These are phyloP conservation scores for Cystodermella granulosa DNA, from an alignment of 1,284 basidiomycete species.

Conservation along the genomic window DNA sequence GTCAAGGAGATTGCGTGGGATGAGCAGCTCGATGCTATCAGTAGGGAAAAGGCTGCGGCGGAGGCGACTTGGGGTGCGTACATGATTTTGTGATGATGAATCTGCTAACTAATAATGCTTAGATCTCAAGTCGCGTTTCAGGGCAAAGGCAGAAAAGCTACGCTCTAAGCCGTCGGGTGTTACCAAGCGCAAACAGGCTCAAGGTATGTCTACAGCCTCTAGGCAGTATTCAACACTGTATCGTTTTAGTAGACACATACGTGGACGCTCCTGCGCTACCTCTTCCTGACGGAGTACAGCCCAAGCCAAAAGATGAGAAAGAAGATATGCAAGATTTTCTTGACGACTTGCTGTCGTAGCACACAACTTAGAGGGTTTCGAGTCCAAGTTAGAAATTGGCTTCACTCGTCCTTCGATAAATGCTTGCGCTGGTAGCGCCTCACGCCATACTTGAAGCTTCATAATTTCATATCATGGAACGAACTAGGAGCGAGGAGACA, in stretches of 20 bases:
- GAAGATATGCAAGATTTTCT: conserved; percentile 68
- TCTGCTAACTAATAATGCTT: conserved; percentile 2
- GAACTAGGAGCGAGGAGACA: no score
- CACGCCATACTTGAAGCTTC: no score
- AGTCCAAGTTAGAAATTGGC: no score
- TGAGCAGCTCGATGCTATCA: conserved; percentile 56
- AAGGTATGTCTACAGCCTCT: neutral
- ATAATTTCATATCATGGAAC: no score
- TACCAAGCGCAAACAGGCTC: conserved; percentile 31
- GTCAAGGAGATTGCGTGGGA: conserved; percentile 64
- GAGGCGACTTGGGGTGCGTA: conserved; percentile 65
- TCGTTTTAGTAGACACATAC: conserved; percentile 27
- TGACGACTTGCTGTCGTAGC: conserved; percentile 53
- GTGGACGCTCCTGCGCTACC: conserved; percentile 59
- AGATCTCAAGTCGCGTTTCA: conserved; percentile 68
- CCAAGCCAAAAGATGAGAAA: conserved; percentile 45
- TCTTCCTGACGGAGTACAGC: conserved; percentile 23
- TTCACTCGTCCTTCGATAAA: no score
- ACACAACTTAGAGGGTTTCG: neutral
- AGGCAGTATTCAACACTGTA: neutral
- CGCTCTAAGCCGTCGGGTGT: conserved; percentile 33
- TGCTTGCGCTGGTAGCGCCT: no score
- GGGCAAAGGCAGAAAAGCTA: conserved; percentile 53
- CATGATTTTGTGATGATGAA: neutral
- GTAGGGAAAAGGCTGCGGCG: conserved; percentile 62